Base-by-base conservation (phyloP, 2,329 filamentous ascomycete species). In the Amesomyces nigricolor region DNA sequence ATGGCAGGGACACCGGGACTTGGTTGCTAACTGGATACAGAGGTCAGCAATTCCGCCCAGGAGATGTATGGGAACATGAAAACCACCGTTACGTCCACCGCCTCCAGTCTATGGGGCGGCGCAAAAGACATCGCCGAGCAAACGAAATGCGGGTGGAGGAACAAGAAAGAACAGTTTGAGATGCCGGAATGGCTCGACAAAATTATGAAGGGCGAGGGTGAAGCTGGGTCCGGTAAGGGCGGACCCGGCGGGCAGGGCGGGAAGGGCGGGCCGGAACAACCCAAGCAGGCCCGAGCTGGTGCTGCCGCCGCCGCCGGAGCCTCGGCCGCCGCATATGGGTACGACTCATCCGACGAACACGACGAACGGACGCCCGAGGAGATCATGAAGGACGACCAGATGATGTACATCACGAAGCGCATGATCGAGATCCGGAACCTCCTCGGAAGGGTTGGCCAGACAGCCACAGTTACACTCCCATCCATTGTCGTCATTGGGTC, bases 401-500 rank as follows among this genome's bases (percentile, higher is more conserved):
- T 99, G 92, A 99, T 99, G 94, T 79, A 96, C 63, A 77, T 99
- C 66, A 99, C 95, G 2, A 92, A 94, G 75, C 97, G 97, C 75
- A 99, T 99, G 94, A 99, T 99, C 66, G 94, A 99, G 75, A 97
- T 99, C 55, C 81, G 95, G 63, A 91, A 86, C 63, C 89, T 99
- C 54, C 78, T 99, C 22, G 88, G 95, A 67, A 89, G 86, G 26
- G 88, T 99, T 46, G 95, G 91, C 35, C 92, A 99, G 74, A 95
- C 91, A 0, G 90, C 87, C 61, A 84, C 89, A 3, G 76, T 99
- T 60, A 92, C 88, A 1, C 75, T 99, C 19, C 94, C 94, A 0
- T 97, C 95, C 0, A 99, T 99, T 56, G 94, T 99, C n/a, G 94
- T 99, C 38, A 96, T 99, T 64, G 94, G 94, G 22, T 99, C 94